Percentiles rank a stretch among this genome's conserved stretches.
These are phyloP conservation scores for Sesbania bispinosa DNA, from an alignment of 306 rosid genomes.

Conservation along the genomic window DNA sequence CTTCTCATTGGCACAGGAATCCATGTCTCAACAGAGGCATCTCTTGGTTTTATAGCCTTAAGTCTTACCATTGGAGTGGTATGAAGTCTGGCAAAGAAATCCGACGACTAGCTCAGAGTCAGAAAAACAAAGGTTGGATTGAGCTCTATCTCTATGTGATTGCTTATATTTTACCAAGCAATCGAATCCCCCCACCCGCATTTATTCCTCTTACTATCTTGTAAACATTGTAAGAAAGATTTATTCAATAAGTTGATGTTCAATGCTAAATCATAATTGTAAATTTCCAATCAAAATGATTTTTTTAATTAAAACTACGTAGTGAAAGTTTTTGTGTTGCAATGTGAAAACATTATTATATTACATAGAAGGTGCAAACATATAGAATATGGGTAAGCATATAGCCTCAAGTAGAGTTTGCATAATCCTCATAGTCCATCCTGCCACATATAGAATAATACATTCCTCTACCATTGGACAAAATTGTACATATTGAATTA, in stretches of 20 bases:
- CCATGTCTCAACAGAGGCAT: slow-evolving; percentile 85
- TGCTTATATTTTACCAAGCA: background rate
- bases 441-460: no score
- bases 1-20: slow-evolving; percentile 47
- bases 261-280: background rate
- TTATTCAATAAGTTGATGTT: background rate
- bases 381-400: no score
- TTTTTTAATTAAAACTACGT: background rate
- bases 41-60: slow-evolving; percentile 89
- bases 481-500: no score
- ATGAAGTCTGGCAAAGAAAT: slow-evolving; percentile 66
- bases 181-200: background rate
- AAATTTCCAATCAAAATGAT: background rate
- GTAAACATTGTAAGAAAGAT: background rate
- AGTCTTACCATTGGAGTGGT: slow-evolving; percentile 73
- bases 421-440: no score
- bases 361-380: background rate
- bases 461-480: no score
- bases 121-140: slow-evolving; percentile 25
- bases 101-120: slow-evolving; percentile 43
- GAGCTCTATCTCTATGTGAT: slow-evolving; percentile 18
- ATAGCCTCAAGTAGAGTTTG: no score
- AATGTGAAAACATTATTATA: background rate
- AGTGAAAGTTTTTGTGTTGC: background rate
- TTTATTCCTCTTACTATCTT: no score